phyloP scores from a whole-genome alignment of 2,329 filamentous ascomycete genomes.

The Colletotrichum tamarilloi region DNA sequence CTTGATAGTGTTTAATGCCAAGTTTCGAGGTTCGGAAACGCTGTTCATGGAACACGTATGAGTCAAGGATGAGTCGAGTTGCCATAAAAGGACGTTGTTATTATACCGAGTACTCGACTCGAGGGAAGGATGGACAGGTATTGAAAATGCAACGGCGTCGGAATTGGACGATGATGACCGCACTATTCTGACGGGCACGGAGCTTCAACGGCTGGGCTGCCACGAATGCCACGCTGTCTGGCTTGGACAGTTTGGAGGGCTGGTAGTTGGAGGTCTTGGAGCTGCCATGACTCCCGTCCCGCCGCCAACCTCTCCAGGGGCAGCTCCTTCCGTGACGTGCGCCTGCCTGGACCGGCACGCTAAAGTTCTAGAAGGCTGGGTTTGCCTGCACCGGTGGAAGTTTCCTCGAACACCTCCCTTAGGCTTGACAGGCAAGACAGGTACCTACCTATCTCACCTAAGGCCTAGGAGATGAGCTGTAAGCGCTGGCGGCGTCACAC shows the following conservation, averaged over 20 bases:
- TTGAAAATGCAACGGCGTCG: neutral
- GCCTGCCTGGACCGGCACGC: conserved; percentile 6
- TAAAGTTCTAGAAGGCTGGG: neutral
- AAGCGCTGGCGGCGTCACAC: neutral
- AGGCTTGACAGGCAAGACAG: neutral
- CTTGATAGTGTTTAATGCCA: neutral
- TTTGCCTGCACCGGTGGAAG: neutral
- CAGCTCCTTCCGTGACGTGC: conserved; percentile 14
- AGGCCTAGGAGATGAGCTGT: neutral
- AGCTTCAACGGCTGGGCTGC: conserved; percentile 2
- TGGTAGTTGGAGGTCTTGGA: neutral
- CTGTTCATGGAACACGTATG: neutral
- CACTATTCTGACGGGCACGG: neutral
- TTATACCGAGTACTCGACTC: too few species aligned
- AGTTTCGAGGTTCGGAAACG: neutral
- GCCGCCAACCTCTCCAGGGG: neutral
- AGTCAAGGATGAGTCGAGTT: conserved; percentile 29
- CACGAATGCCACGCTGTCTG: too few species aligned
- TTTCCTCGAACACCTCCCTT: neutral
- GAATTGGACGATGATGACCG: neutral
- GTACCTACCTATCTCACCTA: neutral
- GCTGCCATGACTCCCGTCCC: conserved; percentile 2
- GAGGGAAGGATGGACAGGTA: neutral
- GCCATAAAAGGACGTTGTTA: neutral
- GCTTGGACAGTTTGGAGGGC: neutral